A percentile compares a stretch with the other conserved stretches of the same genome.
These are phyloP conservation scores for Penicillium macrosclerotiorum DNA, from an alignment of 495 filamentous ascomycete species.

Conservation along the genomic window DNA sequence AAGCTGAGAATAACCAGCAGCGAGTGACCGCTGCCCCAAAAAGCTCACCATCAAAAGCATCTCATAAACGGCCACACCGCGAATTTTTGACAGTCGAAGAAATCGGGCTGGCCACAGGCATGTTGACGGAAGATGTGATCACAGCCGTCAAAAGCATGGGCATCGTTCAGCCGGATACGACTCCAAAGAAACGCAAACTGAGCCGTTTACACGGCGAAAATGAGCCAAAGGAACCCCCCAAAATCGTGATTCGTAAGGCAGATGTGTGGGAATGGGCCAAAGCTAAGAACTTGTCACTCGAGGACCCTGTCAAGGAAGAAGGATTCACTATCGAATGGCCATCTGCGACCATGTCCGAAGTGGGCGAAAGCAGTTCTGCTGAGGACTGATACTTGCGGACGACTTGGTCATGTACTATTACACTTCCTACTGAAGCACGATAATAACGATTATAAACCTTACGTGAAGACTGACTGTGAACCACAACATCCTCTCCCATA, in stretches of 20 bases:
- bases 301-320: conserved; percentile 48
- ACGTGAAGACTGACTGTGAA: too few relatives aligned
- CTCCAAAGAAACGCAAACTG: conserved; percentile 40
- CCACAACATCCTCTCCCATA: too few relatives aligned
- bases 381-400: conserved; percentile 13
- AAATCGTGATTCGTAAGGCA: conserved; percentile 42
- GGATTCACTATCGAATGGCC: conserved; percentile 44
- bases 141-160: conserved; percentile 75
- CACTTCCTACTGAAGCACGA: conserved; percentile 2
- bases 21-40: too few relatives aligned
- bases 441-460: conserved; percentile 8
- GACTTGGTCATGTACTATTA: conserved; percentile 6
- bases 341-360: conserved; percentile 9
- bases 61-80: conserved; percentile 33
- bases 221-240: conserved; percentile 30
- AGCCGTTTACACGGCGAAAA: conserved; percentile 22
- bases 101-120: conserved; percentile 67
- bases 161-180: conserved; percentile 59
- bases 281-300: conserved; percentile 35
- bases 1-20: conserved; percentile 29
- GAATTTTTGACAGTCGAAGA: conserved; percentile 52
- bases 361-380: conserved; percentile 3
- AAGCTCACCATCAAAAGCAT: conserved; percentile 23
- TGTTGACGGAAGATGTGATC: conserved; percentile 78
- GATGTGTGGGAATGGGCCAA: conserved; percentile 48